Conservation (phyloP, 108 stramenopile genomes). For the Seminavis robusta region DNA sequence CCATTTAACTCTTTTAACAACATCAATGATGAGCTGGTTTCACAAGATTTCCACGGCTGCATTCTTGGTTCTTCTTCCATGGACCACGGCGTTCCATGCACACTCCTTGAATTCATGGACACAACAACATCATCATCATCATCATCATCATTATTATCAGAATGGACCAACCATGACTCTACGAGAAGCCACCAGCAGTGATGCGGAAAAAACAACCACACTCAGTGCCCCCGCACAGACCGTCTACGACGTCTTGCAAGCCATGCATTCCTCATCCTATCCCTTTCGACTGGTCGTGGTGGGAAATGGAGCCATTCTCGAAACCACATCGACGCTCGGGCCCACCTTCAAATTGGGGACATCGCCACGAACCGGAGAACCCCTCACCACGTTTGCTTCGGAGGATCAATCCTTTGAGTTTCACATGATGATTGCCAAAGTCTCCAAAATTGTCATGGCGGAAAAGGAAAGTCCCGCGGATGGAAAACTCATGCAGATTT, state of each 20-base stretch:
- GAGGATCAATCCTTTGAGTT: slow-evolving; percentile 78
- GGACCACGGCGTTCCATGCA: too few relatives aligned
- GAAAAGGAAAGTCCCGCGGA: slow-evolving; percentile 13
- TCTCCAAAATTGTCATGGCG: slow-evolving; percentile 54
- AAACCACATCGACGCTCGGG: slow-evolving; percentile 67
- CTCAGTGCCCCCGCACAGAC: slow-evolving; percentile 20
- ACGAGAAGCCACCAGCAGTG: neutral
- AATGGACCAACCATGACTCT: neutral
- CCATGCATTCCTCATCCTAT: slow-evolving; percentile 50
- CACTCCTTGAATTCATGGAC: too few relatives aligned
- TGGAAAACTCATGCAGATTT: slow-evolving; percentile 39
- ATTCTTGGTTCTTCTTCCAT: too few relatives aligned
- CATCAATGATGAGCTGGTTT: too few relatives aligned
- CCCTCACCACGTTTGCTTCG: slow-evolving; percentile 67
- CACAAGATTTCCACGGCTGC: too few relatives aligned
- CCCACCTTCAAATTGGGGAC: slow-evolving; percentile 43
- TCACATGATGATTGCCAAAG: slow-evolving; percentile 56
- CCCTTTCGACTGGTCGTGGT: slow-evolving; percentile 76
- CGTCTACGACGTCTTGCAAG: slow-evolving; percentile 33
- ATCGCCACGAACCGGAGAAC: slow-evolving; percentile 59
- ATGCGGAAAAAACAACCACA: neutral
- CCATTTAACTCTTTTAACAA: too few relatives aligned
- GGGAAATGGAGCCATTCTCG: slow-evolving; percentile 73
- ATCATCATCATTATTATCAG: neutral
- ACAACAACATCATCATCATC: slow-evolving; percentile 5